Conservation (phyloP, 2,329 filamentous ascomycete species). For the Talaromyces funiculosus region DNA sequence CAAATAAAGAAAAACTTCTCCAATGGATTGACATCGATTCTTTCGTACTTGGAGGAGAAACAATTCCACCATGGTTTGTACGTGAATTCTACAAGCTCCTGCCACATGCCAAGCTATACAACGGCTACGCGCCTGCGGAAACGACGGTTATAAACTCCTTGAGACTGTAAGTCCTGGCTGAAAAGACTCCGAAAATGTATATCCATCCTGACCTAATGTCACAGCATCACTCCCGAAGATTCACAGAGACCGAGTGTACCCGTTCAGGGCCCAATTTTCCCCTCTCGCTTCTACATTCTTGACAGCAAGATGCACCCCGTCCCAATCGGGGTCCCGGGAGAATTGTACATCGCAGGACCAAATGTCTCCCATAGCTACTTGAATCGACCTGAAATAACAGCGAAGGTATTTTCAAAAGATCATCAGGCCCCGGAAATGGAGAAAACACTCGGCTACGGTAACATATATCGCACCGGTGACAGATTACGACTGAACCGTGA, state of each 20-base stretch:
- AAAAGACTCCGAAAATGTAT: background rate
- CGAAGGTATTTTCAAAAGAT: background rate
- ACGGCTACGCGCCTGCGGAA: conserved; percentile 4
- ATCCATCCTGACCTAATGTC: background rate
- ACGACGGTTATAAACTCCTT: conserved; percentile 2
- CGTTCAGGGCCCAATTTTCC: conserved; percentile 22
- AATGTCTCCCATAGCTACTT: conserved; percentile 19
- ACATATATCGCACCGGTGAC: no score
- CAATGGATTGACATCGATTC: background rate
- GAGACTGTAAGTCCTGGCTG: background rate
- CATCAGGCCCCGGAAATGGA: background rate
- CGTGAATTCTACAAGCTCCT: conserved; percentile 2
- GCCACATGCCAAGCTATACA: conserved; percentile 1
- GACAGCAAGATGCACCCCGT: conserved; percentile 34
- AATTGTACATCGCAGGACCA: conserved; percentile 33
- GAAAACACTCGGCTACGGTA: no score
- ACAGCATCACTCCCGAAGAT: background rate
- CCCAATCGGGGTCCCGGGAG: conserved; percentile 36
- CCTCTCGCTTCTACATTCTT: conserved; percentile 35
- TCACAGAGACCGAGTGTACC: background rate
- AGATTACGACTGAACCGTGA: no score
- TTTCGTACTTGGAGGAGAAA: background rate
- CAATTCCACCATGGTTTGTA: conserved; percentile 1
- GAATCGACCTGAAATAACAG: conserved; percentile 16
- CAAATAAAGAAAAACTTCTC: background rate